phyloP scores from a whole-genome alignment of 1,139 yeast genomes.

The Debaryomyces coudertii region DNA sequence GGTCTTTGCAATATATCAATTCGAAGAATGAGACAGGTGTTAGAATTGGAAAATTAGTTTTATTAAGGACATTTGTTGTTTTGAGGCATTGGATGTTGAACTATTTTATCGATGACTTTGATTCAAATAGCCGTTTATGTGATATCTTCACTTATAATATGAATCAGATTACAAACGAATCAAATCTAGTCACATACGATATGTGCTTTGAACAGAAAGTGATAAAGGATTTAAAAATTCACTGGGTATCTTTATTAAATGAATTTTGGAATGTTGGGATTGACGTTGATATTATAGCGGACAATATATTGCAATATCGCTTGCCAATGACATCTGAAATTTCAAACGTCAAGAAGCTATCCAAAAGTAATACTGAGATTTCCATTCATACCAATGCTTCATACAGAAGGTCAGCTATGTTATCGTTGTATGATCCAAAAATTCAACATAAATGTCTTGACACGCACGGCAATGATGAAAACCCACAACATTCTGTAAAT shows the following conservation, averaged over 20 bases:
- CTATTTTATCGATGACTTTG: conserved; percentile 72
- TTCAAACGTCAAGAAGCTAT: conserved; percentile 22
- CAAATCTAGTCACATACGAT: conserved; percentile 28
- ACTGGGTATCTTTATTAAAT: conserved; percentile 39
- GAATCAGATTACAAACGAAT: conserved; percentile 46
- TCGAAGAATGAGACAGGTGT: conserved; percentile 34
- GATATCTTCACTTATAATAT: conserved; percentile 50
- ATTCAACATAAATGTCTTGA: conserved; percentile 42
- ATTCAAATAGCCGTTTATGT: conserved; percentile 49
- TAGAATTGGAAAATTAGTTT: conserved; percentile 66
- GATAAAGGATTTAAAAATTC: conserved; percentile 47
- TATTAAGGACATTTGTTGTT: conserved; percentile 86
- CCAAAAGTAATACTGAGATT: conserved; percentile 42
- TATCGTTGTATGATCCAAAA: conserved; percentile 51
- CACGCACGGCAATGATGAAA: conserved; percentile 29
- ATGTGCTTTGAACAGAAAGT: conserved; percentile 46
- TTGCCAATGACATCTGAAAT: conserved; percentile 36
- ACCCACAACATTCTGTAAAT: conserved; percentile 45
- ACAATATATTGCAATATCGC: conserved; percentile 25
- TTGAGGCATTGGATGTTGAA: conserved; percentile 88
- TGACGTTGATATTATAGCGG: conserved; percentile 26
- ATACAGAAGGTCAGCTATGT: conserved; percentile 57
- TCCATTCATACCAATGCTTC: conserved; percentile 54
- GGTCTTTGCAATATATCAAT: conserved; percentile 64
- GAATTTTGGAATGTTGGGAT: conserved; percentile 39